A percentile compares a stretch with the other conserved stretches of the same genome.
These are phyloP conservation scores for Eucalyptus rudis DNA, from an alignment of 345 rosid species.

Conservation along the genomic window DNA sequence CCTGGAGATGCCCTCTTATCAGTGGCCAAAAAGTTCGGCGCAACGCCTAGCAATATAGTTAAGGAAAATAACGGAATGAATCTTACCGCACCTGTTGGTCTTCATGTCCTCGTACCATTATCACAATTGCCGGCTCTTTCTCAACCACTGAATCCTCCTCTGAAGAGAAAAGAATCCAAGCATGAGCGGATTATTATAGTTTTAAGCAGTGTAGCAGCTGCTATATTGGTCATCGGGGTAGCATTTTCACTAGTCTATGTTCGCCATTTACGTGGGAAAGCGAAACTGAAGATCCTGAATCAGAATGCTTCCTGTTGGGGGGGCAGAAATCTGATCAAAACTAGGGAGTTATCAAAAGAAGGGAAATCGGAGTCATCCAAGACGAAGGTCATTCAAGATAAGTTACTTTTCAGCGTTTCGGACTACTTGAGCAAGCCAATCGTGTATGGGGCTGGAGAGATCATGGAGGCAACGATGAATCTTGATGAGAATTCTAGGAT, in stretches of 20 bases:
- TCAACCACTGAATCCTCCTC: conserved; percentile 4
- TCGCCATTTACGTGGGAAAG: neutral
- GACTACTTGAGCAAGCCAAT: conserved; percentile 36
- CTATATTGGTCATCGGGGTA: conserved; percentile 2
- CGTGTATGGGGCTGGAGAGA: conserved; percentile 17
- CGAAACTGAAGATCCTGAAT: neutral
- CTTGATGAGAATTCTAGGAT: conserved; percentile 22
- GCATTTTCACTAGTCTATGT: conserved; percentile 1
- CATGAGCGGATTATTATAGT: neutral
- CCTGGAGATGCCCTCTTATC: conserved; percentile 14
- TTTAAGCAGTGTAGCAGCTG: conserved; percentile 2
- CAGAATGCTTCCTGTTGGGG: conserved; percentile 15
- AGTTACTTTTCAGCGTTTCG: conserved; percentile 38
- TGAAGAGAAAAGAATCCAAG: conserved; percentile 1
- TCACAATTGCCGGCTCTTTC: conserved; percentile 23
- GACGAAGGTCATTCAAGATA: conserved; percentile 20
- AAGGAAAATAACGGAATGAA: conserved; percentile 20
- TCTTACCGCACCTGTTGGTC: conserved; percentile 8
- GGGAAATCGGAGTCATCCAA: conserved; percentile 3
- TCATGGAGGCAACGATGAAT: conserved; percentile 32
- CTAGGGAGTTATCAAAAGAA: neutral
- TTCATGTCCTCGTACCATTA: conserved; percentile 35
- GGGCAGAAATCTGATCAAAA: conserved; percentile 17
- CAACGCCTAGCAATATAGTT: conserved; percentile 5
- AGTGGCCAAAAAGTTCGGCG: conserved; percentile 21